A percentile compares a stretch with the other conserved stretches of the same genome.
Evolutionary conservation across 108 stramenopile species (phyloP).

Genomic region (Mayamaea pseudoterrestris): DNA sequence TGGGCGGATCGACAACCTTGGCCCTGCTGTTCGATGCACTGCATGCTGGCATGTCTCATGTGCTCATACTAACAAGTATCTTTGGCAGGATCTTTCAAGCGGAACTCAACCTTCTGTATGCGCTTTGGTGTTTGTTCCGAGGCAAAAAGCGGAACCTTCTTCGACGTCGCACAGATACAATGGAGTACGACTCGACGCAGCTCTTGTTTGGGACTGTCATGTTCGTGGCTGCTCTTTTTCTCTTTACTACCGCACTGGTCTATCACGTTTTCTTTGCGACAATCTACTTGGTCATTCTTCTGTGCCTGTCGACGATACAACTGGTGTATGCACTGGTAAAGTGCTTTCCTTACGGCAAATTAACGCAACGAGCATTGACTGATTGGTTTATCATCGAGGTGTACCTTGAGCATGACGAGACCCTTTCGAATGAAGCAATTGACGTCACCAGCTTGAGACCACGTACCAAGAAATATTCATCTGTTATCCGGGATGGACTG

Average conservation of each 20-base stretch:
- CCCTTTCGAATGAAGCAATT: too few species aligned
- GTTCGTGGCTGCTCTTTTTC: conserved; percentile 73
- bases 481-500: too few species aligned
- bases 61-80: conserved; percentile 20
- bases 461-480: too few species aligned
- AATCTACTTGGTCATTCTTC: conserved; percentile 10
- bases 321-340: conserved; percentile 1
- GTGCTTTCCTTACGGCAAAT: conserved; percentile 13
- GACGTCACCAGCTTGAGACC: too few species aligned
- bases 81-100: conserved; percentile 31
- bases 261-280: conserved; percentile 64
- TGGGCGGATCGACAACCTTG: conserved; percentile 18
- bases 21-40: conserved; percentile 44
- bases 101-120: conserved; percentile 44
- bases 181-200: conserved; percentile 79
- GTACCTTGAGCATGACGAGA: conserved; percentile 7
- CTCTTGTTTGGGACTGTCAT: conserved; percentile 73
- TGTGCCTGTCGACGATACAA: conserved; percentile 6
- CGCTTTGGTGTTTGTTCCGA: conserved; percentile 80
- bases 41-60: conserved; percentile 38
- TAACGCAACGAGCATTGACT: conserved; percentile 6
- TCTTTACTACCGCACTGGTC: conserved; percentile 73
- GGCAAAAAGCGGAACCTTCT: conserved; percentile 84
- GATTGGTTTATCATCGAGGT: conserved; percentile 19
- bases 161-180: conserved; percentile 71